Conservation (phyloP, 1,139 yeast species). For the Meyerozyma carpophila region DNA sequence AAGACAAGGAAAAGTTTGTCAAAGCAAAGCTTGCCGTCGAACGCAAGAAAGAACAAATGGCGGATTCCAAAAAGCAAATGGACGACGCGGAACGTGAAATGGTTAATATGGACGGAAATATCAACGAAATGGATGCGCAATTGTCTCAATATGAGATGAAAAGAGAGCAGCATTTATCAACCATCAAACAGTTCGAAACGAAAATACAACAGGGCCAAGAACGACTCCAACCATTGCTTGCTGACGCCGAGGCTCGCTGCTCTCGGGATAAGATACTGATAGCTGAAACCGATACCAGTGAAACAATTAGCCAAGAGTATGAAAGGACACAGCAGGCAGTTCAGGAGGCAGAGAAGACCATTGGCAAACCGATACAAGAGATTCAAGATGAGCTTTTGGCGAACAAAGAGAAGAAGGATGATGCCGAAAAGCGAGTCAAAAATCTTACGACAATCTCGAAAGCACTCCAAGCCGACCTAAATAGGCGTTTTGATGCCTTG, state of each 20-base stretch:
- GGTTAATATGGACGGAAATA: slow-evolving; percentile 10
- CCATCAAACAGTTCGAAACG: slow-evolving; percentile 9
- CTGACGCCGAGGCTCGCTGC: slow-evolving; percentile 30
- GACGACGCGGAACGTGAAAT: slow-evolving; percentile 7
- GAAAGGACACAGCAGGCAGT: slow-evolving; percentile 27
- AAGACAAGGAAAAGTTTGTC: slow-evolving; percentile 8
- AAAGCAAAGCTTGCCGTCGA: slow-evolving; percentile 4
- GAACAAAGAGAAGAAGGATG: slow-evolving; percentile 22
- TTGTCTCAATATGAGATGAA: slow-evolving; percentile 10
- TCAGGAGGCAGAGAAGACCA: slow-evolving; percentile 29
- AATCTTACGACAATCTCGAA: slow-evolving; percentile 20
- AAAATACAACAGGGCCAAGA: slow-evolving; percentile 14
- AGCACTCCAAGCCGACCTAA: slow-evolving; percentile 29
- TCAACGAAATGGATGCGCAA: slow-evolving; percentile 8
- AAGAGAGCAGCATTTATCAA: slow-evolving; percentile 8
- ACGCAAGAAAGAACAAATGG: slow-evolving; percentile 5
- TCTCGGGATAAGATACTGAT: slow-evolving; percentile 24
- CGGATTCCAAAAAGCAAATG: slow-evolving; percentile 6
- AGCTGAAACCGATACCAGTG: slow-evolving; percentile 27
- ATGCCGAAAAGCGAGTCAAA: slow-evolving; percentile 19
- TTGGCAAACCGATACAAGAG: slow-evolving; percentile 34
- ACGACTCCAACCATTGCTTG: slow-evolving; percentile 16
- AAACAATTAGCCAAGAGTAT: slow-evolving; percentile 32
- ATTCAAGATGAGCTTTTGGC: slow-evolving; percentile 28
- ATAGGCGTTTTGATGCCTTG: slow-evolving; percentile 46